These are phyloP conservation scores for Odontarrhena argentea DNA, from an alignment of 345 rosid genomes.

Conservation along the genomic window DNA sequence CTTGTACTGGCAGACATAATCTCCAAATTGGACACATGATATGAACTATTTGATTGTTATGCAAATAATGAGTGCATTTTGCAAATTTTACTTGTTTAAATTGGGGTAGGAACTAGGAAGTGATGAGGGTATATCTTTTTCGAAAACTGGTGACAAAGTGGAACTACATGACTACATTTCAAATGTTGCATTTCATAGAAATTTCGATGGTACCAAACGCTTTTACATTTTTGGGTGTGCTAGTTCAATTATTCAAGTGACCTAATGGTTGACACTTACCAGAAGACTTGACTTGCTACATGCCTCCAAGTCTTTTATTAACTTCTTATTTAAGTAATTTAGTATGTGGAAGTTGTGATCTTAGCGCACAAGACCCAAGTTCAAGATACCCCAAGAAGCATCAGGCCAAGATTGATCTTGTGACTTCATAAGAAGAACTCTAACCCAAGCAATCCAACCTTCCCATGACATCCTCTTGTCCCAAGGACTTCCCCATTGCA, in stretches of 20 bases:
- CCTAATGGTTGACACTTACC: background rate
- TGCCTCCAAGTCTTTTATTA: constrained; percentile 10
- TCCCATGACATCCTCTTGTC: constrained; percentile 94
- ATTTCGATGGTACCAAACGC: too few relatives aligned
- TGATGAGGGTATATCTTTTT: too few relatives aligned
- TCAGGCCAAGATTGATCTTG: constrained; percentile 83
- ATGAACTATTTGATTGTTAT: too few relatives aligned
- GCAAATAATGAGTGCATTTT: too few relatives aligned
- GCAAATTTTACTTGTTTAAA: too few relatives aligned
- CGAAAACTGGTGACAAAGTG: too few relatives aligned
- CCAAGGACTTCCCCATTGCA: constrained; percentile 97
- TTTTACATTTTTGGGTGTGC: too few relatives aligned
- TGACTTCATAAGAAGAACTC: constrained; percentile 77
- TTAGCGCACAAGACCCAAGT: constrained; percentile 76
- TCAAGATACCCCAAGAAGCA: constrained; percentile 75
- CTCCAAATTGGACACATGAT: too few relatives aligned
- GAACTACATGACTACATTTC: too few relatives aligned
- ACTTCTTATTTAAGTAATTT: background rate
- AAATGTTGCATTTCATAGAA: too few relatives aligned
- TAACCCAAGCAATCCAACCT: constrained; percentile 94
- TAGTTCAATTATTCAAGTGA: background rate
- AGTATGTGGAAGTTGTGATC: constrained; percentile 3
- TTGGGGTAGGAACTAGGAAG: too few relatives aligned
- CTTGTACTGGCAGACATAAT: too few relatives aligned
- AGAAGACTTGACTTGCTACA: constrained; percentile 2